Conservation (phyloP, 75 land plant species). For the Isoetes taiwanensis region DNA sequence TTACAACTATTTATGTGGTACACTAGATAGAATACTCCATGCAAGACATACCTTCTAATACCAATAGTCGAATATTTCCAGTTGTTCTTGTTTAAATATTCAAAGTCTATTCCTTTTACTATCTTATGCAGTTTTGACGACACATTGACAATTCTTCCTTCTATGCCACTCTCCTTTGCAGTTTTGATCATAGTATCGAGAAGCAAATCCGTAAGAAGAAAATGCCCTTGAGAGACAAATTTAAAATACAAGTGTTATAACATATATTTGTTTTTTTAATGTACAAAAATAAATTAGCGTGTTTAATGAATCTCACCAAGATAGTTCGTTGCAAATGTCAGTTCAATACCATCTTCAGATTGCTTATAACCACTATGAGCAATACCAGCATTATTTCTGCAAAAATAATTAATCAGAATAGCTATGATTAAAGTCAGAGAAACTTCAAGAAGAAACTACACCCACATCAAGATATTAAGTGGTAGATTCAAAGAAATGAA, state of each 20-base stretch:
- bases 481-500: conserved; percentile 46
- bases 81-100: neutral
- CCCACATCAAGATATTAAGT: conserved; percentile 66
- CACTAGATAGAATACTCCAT: neutral
- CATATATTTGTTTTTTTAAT: neutral
- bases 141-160: conserved; percentile 68
- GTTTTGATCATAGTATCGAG: conserved; percentile 55
- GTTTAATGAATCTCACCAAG: conserved; percentile 27
- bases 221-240: conserved; percentile 44
- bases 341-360: conserved; percentile 65
- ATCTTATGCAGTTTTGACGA: conserved; percentile 46
- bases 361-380: conserved; percentile 29
- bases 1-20: no score
- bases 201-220: conserved; percentile 44
- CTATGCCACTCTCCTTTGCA: conserved; percentile 29
- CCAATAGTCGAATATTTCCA: neutral
- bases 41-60: neutral
- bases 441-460: neutral
- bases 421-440: neutral
- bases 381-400: conserved; percentile 73
- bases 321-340: conserved; percentile 73
- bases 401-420: neutral
- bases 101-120: neutral
- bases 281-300: neutral
- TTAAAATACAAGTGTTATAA: neutral